Conservation (phyloP, 257 asterid genomes). For the Leonotis leonurus region DNA sequence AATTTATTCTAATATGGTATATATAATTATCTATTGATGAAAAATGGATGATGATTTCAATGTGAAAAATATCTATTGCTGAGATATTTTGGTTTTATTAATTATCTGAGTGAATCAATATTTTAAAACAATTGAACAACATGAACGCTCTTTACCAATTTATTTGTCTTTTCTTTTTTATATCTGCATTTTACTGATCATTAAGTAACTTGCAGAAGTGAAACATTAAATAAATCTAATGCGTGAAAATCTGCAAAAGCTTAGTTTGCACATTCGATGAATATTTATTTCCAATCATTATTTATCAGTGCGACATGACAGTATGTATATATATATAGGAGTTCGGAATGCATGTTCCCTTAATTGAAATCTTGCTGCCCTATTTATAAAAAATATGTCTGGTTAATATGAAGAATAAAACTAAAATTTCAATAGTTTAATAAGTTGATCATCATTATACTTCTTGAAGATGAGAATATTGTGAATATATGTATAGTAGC, state of each 20-base stretch:
- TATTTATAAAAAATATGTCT: neutral
- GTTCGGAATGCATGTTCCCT: neutral
- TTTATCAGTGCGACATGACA: neutral
- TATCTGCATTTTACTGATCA: neutral
- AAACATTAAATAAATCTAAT: neutral
- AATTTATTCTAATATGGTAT: neutral
- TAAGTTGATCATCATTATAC: too few species aligned
- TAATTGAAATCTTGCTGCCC: neutral
- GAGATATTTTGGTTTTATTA: too few species aligned
- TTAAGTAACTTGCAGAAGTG: constrained; percentile 10
- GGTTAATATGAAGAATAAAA: too few species aligned
- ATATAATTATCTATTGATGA: neutral
- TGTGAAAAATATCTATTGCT: too few species aligned
- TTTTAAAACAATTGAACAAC: neutral
- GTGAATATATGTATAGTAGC: too few species aligned
- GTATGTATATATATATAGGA: too few species aligned
- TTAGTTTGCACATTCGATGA: neutral
- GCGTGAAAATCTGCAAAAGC: neutral
- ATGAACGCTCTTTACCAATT: neutral
- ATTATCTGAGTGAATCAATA: too few species aligned
- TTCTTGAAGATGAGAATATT: too few species aligned
- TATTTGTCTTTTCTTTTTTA: neutral
- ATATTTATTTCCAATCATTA: neutral
- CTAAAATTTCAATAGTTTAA: too few species aligned
- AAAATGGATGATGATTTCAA: neutral